Evolutionary conservation across 1,139 yeast species (phyloP).

Genomic region (Debaryomyces nepalensis): DNA sequence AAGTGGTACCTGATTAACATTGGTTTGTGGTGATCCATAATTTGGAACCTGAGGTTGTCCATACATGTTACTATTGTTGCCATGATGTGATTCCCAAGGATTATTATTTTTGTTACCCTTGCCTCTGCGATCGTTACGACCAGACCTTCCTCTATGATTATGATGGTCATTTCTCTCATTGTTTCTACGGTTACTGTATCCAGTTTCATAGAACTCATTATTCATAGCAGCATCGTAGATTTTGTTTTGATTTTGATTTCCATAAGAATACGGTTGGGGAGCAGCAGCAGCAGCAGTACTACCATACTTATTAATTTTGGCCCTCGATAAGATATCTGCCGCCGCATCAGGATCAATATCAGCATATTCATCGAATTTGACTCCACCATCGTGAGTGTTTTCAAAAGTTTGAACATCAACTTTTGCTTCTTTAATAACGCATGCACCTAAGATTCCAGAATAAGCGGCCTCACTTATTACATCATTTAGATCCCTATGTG

Average conservation of each 20-base stretch:
- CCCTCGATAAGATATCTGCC: slow-evolving; percentile 47
- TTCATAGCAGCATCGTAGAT: slow-evolving; percentile 16
- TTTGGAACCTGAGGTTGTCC: slow-evolving; percentile 16
- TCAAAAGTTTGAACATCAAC: slow-evolving; percentile 79
- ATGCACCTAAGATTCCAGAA: slow-evolving; percentile 75
- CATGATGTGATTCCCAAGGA: slow-evolving; percentile 2
- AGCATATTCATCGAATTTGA: slow-evolving; percentile 82
- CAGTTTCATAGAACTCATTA: slow-evolving; percentile 3
- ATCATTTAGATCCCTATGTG: slow-evolving; percentile 50
- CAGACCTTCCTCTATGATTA: slow-evolving; percentile 15
- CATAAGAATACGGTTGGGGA: slow-evolving; percentile 17
- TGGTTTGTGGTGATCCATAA: slow-evolving; percentile 14
- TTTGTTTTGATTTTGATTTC: slow-evolving; percentile 19
- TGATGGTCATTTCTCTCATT: slow-evolving; percentile 14
- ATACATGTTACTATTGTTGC: slow-evolving; percentile 9
- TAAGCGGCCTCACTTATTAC: slow-evolving; percentile 79
- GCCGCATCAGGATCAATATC: slow-evolving; percentile 69
- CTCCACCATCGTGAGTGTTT: slow-evolving; percentile 66
- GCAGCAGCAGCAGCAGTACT: slow-evolving; percentile 34
- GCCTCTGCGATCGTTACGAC: slow-evolving; percentile 14
- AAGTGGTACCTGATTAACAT: slow-evolving; percentile 6
- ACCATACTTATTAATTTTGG: slow-evolving; percentile 34
- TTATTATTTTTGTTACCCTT: slow-evolving; percentile 6
- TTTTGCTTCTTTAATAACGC: slow-evolving; percentile 61
- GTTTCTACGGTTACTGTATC: slow-evolving; percentile 7